Evolutionary conservation across 2,329 filamentous ascomycete species (phyloP), one percentile per base, ranked within the genome.

Genomic region (Penicillium nordicum): DNA sequence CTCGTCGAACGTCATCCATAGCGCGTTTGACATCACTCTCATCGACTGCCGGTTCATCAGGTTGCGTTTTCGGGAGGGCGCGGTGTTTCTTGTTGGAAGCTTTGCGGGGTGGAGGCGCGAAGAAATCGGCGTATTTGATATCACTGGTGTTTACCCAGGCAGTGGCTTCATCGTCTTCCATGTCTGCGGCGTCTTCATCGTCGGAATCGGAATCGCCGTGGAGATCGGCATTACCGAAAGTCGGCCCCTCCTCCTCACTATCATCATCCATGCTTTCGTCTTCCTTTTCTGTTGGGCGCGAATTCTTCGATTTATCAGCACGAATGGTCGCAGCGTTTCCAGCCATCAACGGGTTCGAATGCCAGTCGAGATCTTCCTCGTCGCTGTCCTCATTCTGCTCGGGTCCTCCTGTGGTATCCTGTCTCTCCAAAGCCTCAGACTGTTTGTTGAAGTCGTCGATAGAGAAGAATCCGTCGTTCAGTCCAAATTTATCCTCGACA

Each of bases 391-490:
- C 82, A 60, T 88, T 89, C 54, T 88, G 88, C 65, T 88, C 87
- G 37, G 85, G 84, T 63, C 93, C 90, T 29, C 88, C 91, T 61
- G 84, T 82, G 29, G 84, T 83, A 72, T 97, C 93, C 72, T 92
- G 88, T 62, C 90, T 86, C 74, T 99, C 94, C 47, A 97, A 86
- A 70, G 88, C 88, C 67, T 96, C 90, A 2, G 92, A 90, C 70
- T 95, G 90, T 71, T 88, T 90, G 80, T 99, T 99, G 82, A 99
- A 99, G 57, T 95, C 87, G 67, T 97, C 92, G 67, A 99, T 93
- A 16, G 91, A 96, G 77, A 99, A 99, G 78, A 99, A 99, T 5
- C 92, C 93, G 69, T 99, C 94, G 68, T 99, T 97, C 32, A 99
- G 84, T 7, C 92, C 91, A 69, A 94, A 82, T 4, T 86, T 86